Percentiles rank a stretch among this genome's conserved stretches.
Conservation (phyloP, 2,329 filamentous ascomycete species). For the Apiospora phragmitis region DNA sequence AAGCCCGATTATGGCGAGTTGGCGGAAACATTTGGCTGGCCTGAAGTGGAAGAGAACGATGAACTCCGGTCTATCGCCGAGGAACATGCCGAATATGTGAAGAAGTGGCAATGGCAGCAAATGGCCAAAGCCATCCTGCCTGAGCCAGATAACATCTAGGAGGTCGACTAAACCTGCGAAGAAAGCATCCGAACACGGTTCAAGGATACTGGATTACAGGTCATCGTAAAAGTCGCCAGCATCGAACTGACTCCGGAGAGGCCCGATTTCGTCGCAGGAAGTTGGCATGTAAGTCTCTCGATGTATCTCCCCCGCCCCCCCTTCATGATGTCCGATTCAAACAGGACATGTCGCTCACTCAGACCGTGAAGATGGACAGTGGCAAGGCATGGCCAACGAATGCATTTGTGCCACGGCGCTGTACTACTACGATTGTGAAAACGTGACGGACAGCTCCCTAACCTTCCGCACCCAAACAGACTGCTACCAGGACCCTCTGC, state of each 20-base stretch:
- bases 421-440: conserved; percentile 36
- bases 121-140: conserved; percentile 21
- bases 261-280: conserved; percentile 45
- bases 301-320: too few species aligned
- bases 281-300: conserved; percentile 43
- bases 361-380: too few species aligned
- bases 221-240: conserved; percentile 63
- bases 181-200: too few species aligned
- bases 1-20: too few species aligned
- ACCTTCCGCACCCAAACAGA: conserved; percentile 40
- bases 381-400: conserved; percentile 21
- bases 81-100: conserved; percentile 18
- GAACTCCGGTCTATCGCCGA: too few species aligned
- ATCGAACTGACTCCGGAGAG: conserved; percentile 59
- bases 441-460: conserved; percentile 53
- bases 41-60: too few species aligned
- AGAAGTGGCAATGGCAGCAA: not conserved
- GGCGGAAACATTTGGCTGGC: too few species aligned
- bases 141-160: conserved; percentile 15
- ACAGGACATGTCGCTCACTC: not conserved
- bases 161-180: not conserved
- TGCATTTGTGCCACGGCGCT: conserved; percentile 21
- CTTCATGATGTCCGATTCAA: too few species aligned
- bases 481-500: not conserved
- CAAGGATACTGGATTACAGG: conserved; percentile 7